A percentile compares a stretch with the other conserved stretches of the same genome.
Evolutionary conservation across 2,329 filamentous ascomycete species (phyloP).

Genomic region (Alternaria triticina): DNA sequence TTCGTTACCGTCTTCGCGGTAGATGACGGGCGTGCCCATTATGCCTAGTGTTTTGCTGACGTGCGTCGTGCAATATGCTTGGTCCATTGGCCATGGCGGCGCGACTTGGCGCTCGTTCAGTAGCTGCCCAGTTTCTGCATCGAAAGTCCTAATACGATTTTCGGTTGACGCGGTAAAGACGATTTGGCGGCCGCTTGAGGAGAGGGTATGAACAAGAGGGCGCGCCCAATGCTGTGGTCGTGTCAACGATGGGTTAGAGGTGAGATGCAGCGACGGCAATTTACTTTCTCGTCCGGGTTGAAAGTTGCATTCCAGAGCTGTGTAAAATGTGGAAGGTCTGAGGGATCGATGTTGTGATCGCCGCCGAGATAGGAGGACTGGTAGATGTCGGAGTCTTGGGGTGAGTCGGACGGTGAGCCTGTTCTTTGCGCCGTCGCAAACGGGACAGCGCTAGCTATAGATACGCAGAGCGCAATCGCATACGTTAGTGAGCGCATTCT

Average conservation of each 20-base stretch:
- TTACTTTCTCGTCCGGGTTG: conserved; percentile 41
- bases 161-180: conserved; percentile 26
- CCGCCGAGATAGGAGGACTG: conserved; percentile 29
- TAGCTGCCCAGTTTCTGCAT: conserved; percentile 21
- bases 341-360: conserved; percentile 53
- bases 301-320: conserved; percentile 47
- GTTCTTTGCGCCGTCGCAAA: not conserved
- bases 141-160: conserved; percentile 27
- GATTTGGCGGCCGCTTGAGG: conserved; percentile 24
- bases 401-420: conserved; percentile 20
- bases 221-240: conserved; percentile 53
- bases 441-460: not conserved
- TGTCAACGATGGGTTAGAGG: not conserved
- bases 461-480: not conserved
- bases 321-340: conserved; percentile 47
- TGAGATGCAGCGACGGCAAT: not conserved
- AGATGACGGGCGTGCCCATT: conserved; percentile 28
- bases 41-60: conserved; percentile 25
- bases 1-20: conserved; percentile 34
- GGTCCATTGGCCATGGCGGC: conserved; percentile 22
- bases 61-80: conserved; percentile 13
- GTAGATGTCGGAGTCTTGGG: conserved; percentile 20
- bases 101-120: conserved; percentile 20
- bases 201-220: conserved; percentile 55
- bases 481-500: not conserved